Evolutionary conservation across 495 filamentous ascomycete genomes (phyloP).

Genomic region (Penicillium parvum): DNA sequence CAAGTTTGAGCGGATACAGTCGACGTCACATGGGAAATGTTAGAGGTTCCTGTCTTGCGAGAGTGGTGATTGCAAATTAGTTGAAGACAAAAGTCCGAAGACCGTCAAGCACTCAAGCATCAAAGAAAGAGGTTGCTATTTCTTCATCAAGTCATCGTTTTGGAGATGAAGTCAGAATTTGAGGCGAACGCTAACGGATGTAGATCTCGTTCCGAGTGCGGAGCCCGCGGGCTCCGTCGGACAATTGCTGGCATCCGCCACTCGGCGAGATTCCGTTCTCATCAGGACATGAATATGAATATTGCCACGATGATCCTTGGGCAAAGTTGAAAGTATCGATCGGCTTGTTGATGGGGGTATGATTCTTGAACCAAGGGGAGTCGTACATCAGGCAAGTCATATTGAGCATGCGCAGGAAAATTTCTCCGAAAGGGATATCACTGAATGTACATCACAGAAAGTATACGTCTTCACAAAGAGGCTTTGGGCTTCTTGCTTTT

Average conservation of each 20-base stretch:
- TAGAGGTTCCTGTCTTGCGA: neutral
- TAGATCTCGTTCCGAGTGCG: constrained; percentile 5
- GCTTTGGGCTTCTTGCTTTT: constrained; percentile 18
- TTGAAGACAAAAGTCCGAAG: neutral
- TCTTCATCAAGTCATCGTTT: neutral
- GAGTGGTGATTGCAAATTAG: neutral
- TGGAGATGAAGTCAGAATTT: neutral
- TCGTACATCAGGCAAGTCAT: too few species aligned
- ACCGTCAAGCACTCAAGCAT: neutral
- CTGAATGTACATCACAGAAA: neutral
- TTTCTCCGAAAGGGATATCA: too few species aligned
- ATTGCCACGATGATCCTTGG: too few species aligned
- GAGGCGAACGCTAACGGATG: neutral
- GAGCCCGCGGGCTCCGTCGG: constrained; percentile 20
- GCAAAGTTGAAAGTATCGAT: too few species aligned
- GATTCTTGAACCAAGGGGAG: too few species aligned
- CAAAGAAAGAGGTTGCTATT: neutral
- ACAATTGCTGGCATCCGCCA: neutral
- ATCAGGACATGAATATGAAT: neutral
- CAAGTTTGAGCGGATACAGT: constrained; percentile 1
- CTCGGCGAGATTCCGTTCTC: neutral
- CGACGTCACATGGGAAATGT: constrained; percentile 3
- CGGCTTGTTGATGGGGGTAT: too few species aligned
- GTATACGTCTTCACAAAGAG: constrained; percentile 6
- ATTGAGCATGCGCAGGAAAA: too few species aligned